Conservation (phyloP, 2,329 filamentous ascomycete species). For the Fusarium vanettenii region DNA sequence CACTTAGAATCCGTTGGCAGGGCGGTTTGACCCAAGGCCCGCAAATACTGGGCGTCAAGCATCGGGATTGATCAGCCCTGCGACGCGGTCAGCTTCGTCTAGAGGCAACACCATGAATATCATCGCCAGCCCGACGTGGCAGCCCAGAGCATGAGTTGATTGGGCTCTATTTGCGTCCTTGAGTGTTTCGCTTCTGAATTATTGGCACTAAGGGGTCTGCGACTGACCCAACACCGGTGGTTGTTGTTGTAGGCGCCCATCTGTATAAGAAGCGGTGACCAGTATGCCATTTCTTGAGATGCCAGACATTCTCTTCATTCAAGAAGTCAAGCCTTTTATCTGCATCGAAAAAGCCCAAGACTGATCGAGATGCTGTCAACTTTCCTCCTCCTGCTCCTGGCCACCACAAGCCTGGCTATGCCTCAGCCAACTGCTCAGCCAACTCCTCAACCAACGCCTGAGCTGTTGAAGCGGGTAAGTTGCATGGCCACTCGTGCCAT, state of each 20-base stretch:
- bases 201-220: not conserved
- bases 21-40: not conserved
- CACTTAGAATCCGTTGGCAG: not conserved
- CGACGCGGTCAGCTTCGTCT: not conserved
- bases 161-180: not conserved
- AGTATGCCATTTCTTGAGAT: not conserved
- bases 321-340: rapidly evolving
- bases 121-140: not conserved
- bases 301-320: not conserved
- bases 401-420: not conserved
- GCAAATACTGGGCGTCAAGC: not conserved
- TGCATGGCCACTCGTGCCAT: too few relatives aligned
- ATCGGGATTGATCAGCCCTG: not conserved
- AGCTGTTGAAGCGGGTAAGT: not conserved
- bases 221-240: not conserved
- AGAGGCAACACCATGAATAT: not conserved
- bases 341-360: not conserved
- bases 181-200: not conserved
- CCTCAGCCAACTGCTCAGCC: not conserved
- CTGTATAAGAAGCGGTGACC: not conserved
- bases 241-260: not conserved
- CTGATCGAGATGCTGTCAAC: not conserved
- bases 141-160: not conserved
- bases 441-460: not conserved
- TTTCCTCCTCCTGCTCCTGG: not conserved